These are phyloP conservation scores for Tetrahymena borealis DNA, from an alignment of 73 alveolate species.

Conservation along the genomic window DNA sequence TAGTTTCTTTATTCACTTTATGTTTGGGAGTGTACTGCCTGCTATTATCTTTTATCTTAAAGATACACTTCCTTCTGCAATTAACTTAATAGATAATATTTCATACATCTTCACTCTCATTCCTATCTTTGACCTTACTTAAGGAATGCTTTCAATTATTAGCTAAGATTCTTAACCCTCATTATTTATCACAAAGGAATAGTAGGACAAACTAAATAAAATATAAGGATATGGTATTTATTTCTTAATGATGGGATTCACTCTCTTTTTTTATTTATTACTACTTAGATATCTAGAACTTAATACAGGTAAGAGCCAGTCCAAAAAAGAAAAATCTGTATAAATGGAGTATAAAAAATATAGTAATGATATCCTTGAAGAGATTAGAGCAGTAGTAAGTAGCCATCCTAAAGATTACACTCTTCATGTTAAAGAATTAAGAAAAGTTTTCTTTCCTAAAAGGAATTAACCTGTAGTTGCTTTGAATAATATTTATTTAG, in stretches of 20 bases:
- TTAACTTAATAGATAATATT: conserved; percentile 45
- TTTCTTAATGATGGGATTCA: no score
- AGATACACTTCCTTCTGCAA: conserved; percentile 51
- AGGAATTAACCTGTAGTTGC: conserved; percentile 59
- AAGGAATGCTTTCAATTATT: no score
- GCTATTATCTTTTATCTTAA: conserved; percentile 45
- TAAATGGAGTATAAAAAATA: neutral
- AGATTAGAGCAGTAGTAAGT: conserved; percentile 11
- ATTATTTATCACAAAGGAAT: no score
- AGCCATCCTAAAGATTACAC: conserved; percentile 37
- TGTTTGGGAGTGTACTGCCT: conserved; percentile 52
- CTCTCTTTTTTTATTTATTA: no score
- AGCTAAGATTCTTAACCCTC: no score
- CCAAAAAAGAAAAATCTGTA: no score
- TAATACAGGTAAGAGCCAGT: no score
- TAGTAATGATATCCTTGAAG: conserved; percentile 47
- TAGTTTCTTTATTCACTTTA: conserved; percentile 48
- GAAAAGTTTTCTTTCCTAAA: conserved; percentile 47
- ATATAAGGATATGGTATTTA: no score
- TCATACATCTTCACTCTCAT: conserved; percentile 73
- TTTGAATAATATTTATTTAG: conserved; percentile 82
- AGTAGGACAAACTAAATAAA: no score
- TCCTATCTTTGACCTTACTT: conserved; percentile 86
- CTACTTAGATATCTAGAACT: no score
- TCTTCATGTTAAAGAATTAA: conserved; percentile 43